Conservation (phyloP, 768 basidiomycete genomes). For the Hypholoma sublateritium region DNA sequence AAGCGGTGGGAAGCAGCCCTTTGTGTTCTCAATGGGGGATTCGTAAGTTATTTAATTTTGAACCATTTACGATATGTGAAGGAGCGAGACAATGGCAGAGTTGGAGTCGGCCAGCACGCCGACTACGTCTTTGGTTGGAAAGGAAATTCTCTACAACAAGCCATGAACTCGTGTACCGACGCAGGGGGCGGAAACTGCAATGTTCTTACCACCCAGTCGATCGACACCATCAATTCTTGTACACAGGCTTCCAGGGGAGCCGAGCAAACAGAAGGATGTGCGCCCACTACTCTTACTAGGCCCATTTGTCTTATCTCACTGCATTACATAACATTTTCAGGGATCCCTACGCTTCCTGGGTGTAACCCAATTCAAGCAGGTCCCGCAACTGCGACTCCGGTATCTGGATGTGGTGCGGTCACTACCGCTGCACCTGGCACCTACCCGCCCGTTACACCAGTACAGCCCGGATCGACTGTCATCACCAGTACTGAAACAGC, state of each 20-base stretch:
- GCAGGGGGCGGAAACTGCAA: conserved; percentile 18
- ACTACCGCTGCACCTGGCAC: conserved; percentile 11
- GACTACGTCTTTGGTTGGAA: conserved; percentile 25
- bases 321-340: not conserved
- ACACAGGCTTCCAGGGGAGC: conserved; percentile 13
- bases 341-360: conserved; percentile 18
- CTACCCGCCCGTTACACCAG: not conserved
- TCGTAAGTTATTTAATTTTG: conserved; percentile 11
- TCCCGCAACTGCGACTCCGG: conserved; percentile 11
- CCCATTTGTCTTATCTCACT: not conserved
- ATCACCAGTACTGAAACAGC: not conserved
- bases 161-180: conserved; percentile 21
- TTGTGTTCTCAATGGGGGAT: conserved; percentile 21
- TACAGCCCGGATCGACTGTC: not conserved
- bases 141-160: conserved; percentile 19
- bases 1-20: conserved; percentile 15
- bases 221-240: conserved; percentile 20
- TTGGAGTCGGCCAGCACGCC: conserved; percentile 22
- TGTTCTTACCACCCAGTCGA: conserved; percentile 19
- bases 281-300: not conserved
- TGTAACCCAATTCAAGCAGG: conserved; percentile 22
- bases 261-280: conserved; percentile 20
- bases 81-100: not conserved
- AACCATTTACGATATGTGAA: not conserved
- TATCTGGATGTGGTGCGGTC: conserved; percentile 14